Base-by-base conservation (phyloP, 805 yeast species). In the Cyberlindnera nakhonratchasimensis region DNA sequence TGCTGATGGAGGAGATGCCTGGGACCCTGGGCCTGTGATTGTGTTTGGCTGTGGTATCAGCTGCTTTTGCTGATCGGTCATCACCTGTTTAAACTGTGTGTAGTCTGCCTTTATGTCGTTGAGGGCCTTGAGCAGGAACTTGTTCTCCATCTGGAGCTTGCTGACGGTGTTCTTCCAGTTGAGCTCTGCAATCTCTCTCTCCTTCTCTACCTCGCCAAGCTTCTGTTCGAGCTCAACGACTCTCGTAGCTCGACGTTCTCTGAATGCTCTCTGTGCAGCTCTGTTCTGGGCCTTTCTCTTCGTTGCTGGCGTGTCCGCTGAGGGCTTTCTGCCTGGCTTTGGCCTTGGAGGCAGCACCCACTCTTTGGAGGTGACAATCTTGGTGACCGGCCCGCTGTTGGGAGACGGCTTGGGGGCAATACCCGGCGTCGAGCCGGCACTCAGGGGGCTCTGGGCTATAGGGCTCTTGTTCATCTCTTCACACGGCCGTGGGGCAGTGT, bases 221-320 rank as follows among this genome's bases (percentile, higher is more conserved):
- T 78, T 79, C 39, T 73, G 76, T 59, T 87, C 96, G 41, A 90
- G 69, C 58, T 85, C 95, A 45, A 79, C 79, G 7, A 88, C 86
- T 39, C 89, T 67, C 24, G 85, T 84, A 16, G 96, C 95, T 54
- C 95, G 69, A 50, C 96, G 72, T 61, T 88, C 95, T 50, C 96
- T 68, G 66, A 87, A 86, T 2, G 97, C 95, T 44, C 96, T 60
- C 68, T 90, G 95, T 18, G 96, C 96, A n/a, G 93, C 95, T 45
- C 96, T 69, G 59, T 89, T 89, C 62, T 86, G 96, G 3, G 95
- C 95, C 63, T 87, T 87, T 40, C 96, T 68, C 61, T 86, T 86
- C 18, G 83, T 79, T 1, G 90, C 89, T 0, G 96, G 95, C 0
- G 90, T 77, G 51, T 87, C 96, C 5, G 75, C 73, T 49, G 62